A percentile compares a stretch with the other conserved stretches of the same genome.
Conservation (phyloP, 495 filamentous ascomycete species). For the Hyaloscypha finlandica region DNA sequence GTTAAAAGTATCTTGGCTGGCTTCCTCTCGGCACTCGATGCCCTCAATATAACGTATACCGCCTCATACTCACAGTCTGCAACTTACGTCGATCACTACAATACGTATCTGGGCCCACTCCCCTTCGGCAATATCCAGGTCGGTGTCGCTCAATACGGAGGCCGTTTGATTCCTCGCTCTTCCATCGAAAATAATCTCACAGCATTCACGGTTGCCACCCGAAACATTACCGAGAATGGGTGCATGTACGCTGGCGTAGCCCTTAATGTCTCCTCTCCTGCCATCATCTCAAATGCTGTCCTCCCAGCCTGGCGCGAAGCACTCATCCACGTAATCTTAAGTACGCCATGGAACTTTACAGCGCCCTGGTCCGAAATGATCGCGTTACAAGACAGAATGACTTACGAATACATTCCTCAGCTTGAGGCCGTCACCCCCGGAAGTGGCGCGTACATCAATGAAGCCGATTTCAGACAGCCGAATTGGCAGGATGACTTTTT, state of each 20-base stretch:
- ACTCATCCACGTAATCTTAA: conserved; percentile 37
- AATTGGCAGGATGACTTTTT: conserved; percentile 53
- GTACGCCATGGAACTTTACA: conserved; percentile 43
- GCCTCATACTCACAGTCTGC: conserved; percentile 38
- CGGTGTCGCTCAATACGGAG: conserved; percentile 55
- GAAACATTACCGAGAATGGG: conserved; percentile 48
- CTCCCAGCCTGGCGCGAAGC: conserved; percentile 60
- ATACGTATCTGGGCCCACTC: conserved; percentile 44
- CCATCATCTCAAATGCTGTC: conserved; percentile 49
- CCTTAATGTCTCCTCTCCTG: conserved; percentile 30
- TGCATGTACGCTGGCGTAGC: conserved; percentile 44
- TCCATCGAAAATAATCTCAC: conserved; percentile 47
- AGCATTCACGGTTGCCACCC: conserved; percentile 39
- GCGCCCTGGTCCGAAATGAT: conserved; percentile 35
- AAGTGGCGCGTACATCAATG: conserved; percentile 45
- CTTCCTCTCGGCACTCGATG: conserved; percentile 34
- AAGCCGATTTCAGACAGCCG: conserved; percentile 52
- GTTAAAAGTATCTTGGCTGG: conserved; percentile 38
- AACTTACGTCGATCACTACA: conserved; percentile 48
- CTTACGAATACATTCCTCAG: conserved; percentile 38
- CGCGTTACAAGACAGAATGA: conserved; percentile 38
- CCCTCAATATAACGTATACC: conserved; percentile 35
- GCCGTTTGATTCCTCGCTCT: conserved; percentile 56
- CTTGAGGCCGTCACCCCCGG: conserved; percentile 42
- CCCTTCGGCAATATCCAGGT: conserved; percentile 48